A percentile compares a stretch with the other conserved stretches of the same genome.
phyloP scores from a whole-genome alignment of 176 grass and related monocot genomes.

The Zea luxurians region DNA sequence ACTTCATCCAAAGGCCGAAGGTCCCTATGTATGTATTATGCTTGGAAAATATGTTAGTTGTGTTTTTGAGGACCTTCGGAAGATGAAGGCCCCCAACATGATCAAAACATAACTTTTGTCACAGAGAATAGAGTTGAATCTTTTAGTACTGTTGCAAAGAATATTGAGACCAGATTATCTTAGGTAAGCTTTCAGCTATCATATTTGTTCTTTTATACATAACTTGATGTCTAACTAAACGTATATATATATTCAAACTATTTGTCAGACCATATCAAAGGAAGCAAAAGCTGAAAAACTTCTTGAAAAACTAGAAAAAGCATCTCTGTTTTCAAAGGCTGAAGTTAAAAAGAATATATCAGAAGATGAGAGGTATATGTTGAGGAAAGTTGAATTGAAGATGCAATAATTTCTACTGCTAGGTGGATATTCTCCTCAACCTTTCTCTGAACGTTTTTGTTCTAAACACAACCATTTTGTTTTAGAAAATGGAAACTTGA shows the following conservation, averaged over 20 bases:
- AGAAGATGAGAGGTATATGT: slow-evolving; percentile 87
- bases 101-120: slow-evolving; percentile 19
- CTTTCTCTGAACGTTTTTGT: slow-evolving; percentile 6
- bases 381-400: slow-evolving; percentile 78
- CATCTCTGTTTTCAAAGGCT: slow-evolving; percentile 43
- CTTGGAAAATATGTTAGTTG: too few species aligned
- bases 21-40: too few species aligned
- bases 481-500: not conserved
- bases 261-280: slow-evolving; percentile 61
- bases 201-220: slow-evolving; percentile 5
- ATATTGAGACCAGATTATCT: slow-evolving; percentile 54
- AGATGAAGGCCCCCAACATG: too few species aligned
- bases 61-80: too few species aligned
- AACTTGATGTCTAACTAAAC: not conserved
- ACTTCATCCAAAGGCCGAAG: too few species aligned
- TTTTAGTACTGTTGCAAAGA: slow-evolving; percentile 36
- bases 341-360: slow-evolving; percentile 61
- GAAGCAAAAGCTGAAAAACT: slow-evolving; percentile 72
- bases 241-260: slow-evolving; percentile 15
- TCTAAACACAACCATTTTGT: slow-evolving; percentile 6
- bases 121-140: slow-evolving; percentile 32
- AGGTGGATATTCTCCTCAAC: slow-evolving; percentile 53
- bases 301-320: slow-evolving; percentile 68
- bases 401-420: slow-evolving; percentile 88
- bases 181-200: slow-evolving; percentile 46